These are phyloP conservation scores for Entamoeba histolytica DNA, from an alignment of 208 protist genomes.

Conservation along the genomic window DNA sequence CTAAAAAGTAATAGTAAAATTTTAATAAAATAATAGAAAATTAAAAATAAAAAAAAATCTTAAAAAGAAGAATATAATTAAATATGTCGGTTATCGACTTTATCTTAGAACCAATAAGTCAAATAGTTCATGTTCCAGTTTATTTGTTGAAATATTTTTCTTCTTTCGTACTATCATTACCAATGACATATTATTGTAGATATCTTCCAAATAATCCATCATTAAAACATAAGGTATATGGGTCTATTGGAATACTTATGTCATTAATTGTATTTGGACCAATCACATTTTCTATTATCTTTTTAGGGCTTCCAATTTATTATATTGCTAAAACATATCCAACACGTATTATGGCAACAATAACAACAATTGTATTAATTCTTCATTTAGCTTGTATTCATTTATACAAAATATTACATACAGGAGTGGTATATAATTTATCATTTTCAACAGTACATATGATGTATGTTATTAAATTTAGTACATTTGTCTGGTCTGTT, in stretches of 20 bases:
- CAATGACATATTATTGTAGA: background rate
- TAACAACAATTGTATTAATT: background rate
- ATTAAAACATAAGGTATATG: background rate
- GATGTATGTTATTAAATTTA: background rate
- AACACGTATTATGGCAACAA: background rate
- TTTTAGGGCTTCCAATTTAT: background rate
- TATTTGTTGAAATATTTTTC: background rate
- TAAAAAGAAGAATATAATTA: no score
- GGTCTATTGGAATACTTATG: background rate
- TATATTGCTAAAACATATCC: background rate
- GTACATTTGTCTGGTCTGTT: background rate
- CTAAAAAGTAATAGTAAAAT: no score
- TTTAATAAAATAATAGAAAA: no score
- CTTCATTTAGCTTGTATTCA: background rate
- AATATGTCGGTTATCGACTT: background rate
- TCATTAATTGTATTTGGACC: background rate
- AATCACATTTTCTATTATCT: background rate
- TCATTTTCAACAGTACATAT: background rate
- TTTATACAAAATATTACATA: background rate
- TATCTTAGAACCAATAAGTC: background rate
- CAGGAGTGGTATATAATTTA: background rate
- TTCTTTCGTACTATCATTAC: background rate
- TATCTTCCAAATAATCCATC: background rate
- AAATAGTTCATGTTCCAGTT: background rate
- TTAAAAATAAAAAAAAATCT: no score